Evolutionary conservation across 83 land plant genomes (phyloP).

Genomic region (Thuja plicata): DNA sequence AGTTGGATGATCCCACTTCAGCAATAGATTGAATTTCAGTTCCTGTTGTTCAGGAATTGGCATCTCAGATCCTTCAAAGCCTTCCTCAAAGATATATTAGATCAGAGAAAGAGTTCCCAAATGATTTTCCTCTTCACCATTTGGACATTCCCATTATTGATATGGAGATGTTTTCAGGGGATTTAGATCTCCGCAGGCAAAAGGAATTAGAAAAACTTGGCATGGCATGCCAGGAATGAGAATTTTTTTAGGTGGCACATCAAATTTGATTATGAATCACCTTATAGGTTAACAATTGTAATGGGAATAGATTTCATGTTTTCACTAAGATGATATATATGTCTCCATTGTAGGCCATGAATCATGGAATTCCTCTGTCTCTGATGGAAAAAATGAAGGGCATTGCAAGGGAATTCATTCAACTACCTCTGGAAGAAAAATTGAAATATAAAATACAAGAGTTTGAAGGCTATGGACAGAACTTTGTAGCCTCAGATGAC

Average conservation of each 20-base stretch:
- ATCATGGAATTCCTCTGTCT: conserved; percentile 32
- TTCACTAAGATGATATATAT: background rate
- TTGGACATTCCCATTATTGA: conserved; percentile 28
- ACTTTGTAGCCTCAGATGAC: conserved; percentile 37
- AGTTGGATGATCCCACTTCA: too few species aligned
- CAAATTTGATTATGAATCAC: too few species aligned
- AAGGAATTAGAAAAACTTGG: too few species aligned
- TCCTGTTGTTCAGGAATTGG: conserved; percentile 7
- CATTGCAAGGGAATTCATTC: conserved; percentile 28
- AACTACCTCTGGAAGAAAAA: conserved; percentile 43
- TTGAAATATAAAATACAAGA: conserved; percentile 6
- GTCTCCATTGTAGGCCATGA: conserved; percentile 29
- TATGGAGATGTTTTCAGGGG: conserved; percentile 21
- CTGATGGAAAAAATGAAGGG: conserved; percentile 20
- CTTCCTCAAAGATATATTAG: too few species aligned
- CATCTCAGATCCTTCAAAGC: background rate
- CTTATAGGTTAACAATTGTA: too few species aligned
- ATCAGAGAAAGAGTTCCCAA: background rate
- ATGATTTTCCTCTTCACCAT: too few species aligned
- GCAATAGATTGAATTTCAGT: too few species aligned
- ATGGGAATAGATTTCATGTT: too few species aligned
- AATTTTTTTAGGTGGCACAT: conserved; percentile 40
- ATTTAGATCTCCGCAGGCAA: conserved; percentile 1
- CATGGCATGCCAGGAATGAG: conserved; percentile 29
- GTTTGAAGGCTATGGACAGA: conserved; percentile 44